These are phyloP conservation scores for Neurospora sp. DNA, from an alignment of 495 filamentous ascomycete genomes.

Conservation along the genomic window DNA sequence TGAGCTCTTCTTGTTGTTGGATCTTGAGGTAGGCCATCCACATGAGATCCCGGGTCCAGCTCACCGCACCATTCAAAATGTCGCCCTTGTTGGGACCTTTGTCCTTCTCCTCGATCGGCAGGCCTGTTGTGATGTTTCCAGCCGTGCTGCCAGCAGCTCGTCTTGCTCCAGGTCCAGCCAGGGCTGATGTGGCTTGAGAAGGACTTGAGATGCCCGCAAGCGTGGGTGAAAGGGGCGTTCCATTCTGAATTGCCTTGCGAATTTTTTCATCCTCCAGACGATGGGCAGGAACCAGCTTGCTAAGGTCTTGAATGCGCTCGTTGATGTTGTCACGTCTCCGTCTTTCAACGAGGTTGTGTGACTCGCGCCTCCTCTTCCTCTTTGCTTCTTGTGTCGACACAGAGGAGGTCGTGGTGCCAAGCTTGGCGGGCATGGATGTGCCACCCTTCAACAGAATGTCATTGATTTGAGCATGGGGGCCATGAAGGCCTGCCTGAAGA, in stretches of 20 bases:
- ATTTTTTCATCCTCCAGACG: constrained; percentile 95
- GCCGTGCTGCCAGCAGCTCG: constrained; percentile 56
- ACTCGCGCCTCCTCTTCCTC: constrained; percentile 78
- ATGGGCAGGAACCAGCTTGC: constrained; percentile 83
- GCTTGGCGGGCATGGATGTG: constrained; percentile 45
- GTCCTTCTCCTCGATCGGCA: constrained; percentile 93
- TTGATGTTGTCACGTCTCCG: constrained; percentile 97
- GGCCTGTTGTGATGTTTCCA: constrained; percentile 81
- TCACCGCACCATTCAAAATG: constrained; percentile 92
- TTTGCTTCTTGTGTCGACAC: constrained; percentile 82
- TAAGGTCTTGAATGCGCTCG: constrained; percentile 92
- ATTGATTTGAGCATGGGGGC: constrained; percentile 30
- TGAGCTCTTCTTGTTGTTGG: constrained; percentile 77
- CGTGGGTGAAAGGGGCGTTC: constrained; percentile 73
- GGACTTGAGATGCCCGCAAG: constrained; percentile 50
- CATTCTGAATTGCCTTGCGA: constrained; percentile 85
- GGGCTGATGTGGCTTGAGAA: constrained; percentile 75
- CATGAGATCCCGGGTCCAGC: constrained; percentile 96
- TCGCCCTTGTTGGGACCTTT: constrained; percentile 98
- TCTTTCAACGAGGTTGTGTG: constrained; percentile 92
- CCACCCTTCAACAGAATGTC: constrained; percentile 45
- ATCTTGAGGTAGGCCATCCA: constrained; percentile 84
- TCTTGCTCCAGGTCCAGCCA: constrained; percentile 75
- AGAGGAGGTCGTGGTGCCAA: constrained; percentile 34
- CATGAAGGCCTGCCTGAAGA: constrained; percentile 36